Evolutionary conservation across 2,329 filamentous ascomycete species (phyloP).

Genomic region (Thermochaetoides dissita): DNA sequence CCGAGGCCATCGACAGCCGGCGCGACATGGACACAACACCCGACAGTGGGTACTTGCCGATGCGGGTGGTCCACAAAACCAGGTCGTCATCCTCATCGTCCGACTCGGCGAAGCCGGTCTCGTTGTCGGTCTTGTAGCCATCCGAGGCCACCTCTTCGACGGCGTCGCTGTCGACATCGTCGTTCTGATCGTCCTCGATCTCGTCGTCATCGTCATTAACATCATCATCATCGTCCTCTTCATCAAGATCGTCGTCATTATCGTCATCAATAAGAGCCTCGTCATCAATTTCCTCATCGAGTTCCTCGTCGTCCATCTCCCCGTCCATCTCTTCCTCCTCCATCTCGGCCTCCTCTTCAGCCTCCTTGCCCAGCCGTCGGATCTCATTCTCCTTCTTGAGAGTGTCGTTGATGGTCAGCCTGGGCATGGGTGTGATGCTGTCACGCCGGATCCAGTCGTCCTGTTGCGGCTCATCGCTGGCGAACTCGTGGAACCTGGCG

Average conservation of each 20-base stretch:
- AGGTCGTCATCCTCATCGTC: slow-evolving; percentile 59
- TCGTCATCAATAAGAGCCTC: slow-evolving; percentile 39
- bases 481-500: slow-evolving; percentile 78
- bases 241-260: slow-evolving; percentile 36
- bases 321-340: slow-evolving; percentile 53
- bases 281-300: slow-evolving; percentile 36
- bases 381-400: slow-evolving; percentile 82
- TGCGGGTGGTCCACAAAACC: slow-evolving; percentile 40
- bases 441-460: slow-evolving; percentile 82
- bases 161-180: slow-evolving; percentile 23
- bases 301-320: slow-evolving; percentile 34
- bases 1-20: slow-evolving; percentile 28
- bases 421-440: slow-evolving; percentile 45
- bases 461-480: slow-evolving; percentile 63
- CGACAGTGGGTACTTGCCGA: slow-evolving; percentile 25
- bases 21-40: slow-evolving; percentile 24
- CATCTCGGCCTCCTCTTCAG: slow-evolving; percentile 71
- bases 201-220: slow-evolving; percentile 36
- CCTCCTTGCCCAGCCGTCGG: slow-evolving; percentile 72
- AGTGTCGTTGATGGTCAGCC: slow-evolving; percentile 80
- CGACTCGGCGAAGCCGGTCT: slow-evolving; percentile 54
- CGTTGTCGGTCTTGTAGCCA: slow-evolving; percentile 64
- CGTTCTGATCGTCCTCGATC: slow-evolving; percentile 36
- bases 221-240: slow-evolving; percentile 32
- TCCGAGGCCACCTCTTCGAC: slow-evolving; percentile 47